These are phyloP conservation scores for Candida sakaeoensis DNA, from an alignment of 805 yeast genomes.

Conservation along the genomic window DNA sequence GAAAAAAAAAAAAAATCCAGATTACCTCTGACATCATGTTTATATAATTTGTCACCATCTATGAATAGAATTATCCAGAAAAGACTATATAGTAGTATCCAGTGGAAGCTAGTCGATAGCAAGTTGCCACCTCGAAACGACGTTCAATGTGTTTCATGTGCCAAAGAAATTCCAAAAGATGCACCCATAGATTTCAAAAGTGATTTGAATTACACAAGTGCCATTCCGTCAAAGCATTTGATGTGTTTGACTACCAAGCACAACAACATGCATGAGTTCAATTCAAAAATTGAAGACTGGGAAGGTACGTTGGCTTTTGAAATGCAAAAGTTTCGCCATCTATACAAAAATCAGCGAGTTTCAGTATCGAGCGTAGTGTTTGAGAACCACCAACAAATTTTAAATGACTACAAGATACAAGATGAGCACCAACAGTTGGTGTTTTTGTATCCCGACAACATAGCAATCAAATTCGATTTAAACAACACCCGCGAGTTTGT, in stretches of 20 bases:
- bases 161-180: constrained; percentile 34
- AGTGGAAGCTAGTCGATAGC: constrained; percentile 10
- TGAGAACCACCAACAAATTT: constrained; percentile 10
- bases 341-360: constrained; percentile 44
- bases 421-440: constrained; percentile 23
- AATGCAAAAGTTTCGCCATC: constrained; percentile 31
- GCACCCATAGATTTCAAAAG: constrained; percentile 38
- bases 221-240: constrained; percentile 53
- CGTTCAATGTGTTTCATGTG: constrained; percentile 63
- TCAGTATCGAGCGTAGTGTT: constrained; percentile 45
- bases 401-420: constrained; percentile 7
- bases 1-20: too few species aligned
- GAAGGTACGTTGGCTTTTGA: constrained; percentile 43
- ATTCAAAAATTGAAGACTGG: constrained; percentile 47
- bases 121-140: constrained; percentile 54
- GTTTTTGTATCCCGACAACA: constrained; percentile 53
- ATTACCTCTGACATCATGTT: background rate
- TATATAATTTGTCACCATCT: background rate
- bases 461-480: constrained; percentile 33
- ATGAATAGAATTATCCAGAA: background rate
- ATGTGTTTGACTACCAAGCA: constrained; percentile 47
- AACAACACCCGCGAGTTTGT: constrained; percentile 34
- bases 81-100: constrained; percentile 7
- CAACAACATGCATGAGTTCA: constrained; percentile 38
- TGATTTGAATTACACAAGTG: constrained; percentile 46